phyloP scores from a whole-genome alignment of 805 yeast species.

The Maudiozyma bulderi region DNA sequence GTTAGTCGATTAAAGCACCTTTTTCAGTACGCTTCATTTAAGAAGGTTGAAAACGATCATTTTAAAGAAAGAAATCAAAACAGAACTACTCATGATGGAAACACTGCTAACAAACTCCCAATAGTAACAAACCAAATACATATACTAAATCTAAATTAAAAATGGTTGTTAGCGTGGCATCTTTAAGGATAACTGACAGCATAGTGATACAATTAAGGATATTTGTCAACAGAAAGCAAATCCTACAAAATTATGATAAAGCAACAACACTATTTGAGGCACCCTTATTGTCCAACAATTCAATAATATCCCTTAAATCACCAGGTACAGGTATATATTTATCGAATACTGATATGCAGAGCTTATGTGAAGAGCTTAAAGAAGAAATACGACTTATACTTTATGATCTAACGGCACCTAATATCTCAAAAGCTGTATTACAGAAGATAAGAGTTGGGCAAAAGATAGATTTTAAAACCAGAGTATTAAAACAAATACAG shows the following conservation, averaged over 20 bases:
- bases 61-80: too few species aligned
- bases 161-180: constrained; percentile 20
- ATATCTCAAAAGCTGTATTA: constrained; percentile 11
- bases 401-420: constrained; percentile 22
- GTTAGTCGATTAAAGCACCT: too few species aligned
- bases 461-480: constrained; percentile 14
- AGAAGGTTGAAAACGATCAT: too few species aligned
- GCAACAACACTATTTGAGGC: constrained; percentile 22
- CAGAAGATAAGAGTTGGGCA: constrained; percentile 22
- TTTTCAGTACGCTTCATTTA: too few species aligned
- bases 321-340: constrained; percentile 21
- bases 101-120: too few species aligned
- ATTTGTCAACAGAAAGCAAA: constrained; percentile 23
- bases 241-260: constrained; percentile 14
- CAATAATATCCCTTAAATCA: constrained; percentile 26
- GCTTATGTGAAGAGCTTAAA: constrained; percentile 19
- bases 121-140: not conserved
- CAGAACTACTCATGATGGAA: too few species aligned
- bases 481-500: constrained; percentile 7
- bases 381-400: constrained; percentile 20
- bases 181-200: constrained; percentile 14
- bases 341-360: constrained; percentile 24
- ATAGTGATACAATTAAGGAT: constrained; percentile 20
- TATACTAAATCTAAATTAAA: not conserved
- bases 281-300: constrained; percentile 28